A percentile compares a stretch with the other conserved stretches of the same genome.
Conservation (phyloP, 1,284 basidiomycete species). For the Fomitopsis betulina region DNA sequence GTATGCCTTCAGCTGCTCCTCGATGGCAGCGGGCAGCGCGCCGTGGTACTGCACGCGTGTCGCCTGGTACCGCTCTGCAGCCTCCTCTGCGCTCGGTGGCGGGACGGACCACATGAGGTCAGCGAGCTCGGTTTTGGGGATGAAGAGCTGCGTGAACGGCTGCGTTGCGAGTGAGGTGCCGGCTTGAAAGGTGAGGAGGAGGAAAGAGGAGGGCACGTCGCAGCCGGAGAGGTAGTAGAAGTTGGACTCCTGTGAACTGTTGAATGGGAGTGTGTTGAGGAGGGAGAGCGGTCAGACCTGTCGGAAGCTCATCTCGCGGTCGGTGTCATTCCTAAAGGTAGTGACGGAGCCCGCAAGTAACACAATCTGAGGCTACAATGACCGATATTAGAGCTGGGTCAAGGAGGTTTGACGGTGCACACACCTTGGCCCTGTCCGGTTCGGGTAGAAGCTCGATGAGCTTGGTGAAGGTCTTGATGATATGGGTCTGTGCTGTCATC, state of each 20-base stretch:
- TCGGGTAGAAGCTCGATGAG: conserved; percentile 44
- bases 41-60: conserved; percentile 49
- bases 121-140: conserved; percentile 66
- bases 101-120: conserved; percentile 85
- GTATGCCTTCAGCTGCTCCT: conserved; percentile 49
- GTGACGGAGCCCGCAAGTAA: conserved; percentile 57
- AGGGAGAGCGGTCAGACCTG: conserved; percentile 25
- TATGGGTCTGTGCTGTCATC: conserved; percentile 40
- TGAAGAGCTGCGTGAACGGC: conserved; percentile 61
- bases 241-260: conserved; percentile 65
- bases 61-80: conserved; percentile 51
- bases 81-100: conserved; percentile 67
- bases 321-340: conserved; percentile 80
- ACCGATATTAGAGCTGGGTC: no score
- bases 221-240: conserved; percentile 87
- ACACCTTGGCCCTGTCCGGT: conserved; percentile 47
- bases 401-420: not conserved
- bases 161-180: conserved; percentile 41
- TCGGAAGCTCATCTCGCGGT: conserved; percentile 78
- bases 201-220: conserved; percentile 61
- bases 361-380: conserved; percentile 54
- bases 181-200: conserved; percentile 59
- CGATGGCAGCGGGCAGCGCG: conserved; percentile 47
- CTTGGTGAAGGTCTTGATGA: conserved; percentile 44
- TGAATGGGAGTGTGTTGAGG: not conserved